Conservation (phyloP, 2,329 filamentous ascomycete species). For the Trichothecium sympodiale region DNA sequence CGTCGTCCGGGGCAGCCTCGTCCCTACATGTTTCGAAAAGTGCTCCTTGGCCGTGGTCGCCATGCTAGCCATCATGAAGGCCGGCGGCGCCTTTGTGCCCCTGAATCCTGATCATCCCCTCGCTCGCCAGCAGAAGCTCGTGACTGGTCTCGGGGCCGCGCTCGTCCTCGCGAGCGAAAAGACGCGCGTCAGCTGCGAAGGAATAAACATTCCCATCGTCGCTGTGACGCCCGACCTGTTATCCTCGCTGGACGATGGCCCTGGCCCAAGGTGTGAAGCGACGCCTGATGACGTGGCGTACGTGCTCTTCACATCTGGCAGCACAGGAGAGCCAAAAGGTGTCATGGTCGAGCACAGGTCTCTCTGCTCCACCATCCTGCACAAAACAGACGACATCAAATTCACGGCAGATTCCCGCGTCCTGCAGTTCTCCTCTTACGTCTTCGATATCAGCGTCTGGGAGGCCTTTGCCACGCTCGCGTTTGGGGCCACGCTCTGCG, state of each 20-base stretch:
- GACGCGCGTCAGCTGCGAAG: neutral
- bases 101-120: conserved; percentile 11
- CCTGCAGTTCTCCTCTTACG: neutral
- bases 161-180: no score
- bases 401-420: no score
- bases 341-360: conserved; percentile 10
- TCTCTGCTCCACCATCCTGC: no score
- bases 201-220: neutral
- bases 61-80: conserved; percentile 15
- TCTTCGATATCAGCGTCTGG: neutral
- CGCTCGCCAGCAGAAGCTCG: conserved; percentile 9
- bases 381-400: no score
- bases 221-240: no score
- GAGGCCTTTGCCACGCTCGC: neutral
- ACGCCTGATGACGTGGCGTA: conserved; percentile 5
- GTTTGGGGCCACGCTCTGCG: neutral
- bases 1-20: conserved; percentile 15
- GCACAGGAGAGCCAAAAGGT: conserved; percentile 10
- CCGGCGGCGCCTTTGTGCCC: conserved; percentile 13
- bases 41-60: conserved; percentile 15
- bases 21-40: conserved; percentile 17
- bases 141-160: neutral
- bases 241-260: no score
- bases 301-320: conserved; percentile 10
- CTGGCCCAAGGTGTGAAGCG: no score